Conservation (phyloP, 2,329 filamentous ascomycete genomes). For the Teratosphaeriaceae sp. region DNA sequence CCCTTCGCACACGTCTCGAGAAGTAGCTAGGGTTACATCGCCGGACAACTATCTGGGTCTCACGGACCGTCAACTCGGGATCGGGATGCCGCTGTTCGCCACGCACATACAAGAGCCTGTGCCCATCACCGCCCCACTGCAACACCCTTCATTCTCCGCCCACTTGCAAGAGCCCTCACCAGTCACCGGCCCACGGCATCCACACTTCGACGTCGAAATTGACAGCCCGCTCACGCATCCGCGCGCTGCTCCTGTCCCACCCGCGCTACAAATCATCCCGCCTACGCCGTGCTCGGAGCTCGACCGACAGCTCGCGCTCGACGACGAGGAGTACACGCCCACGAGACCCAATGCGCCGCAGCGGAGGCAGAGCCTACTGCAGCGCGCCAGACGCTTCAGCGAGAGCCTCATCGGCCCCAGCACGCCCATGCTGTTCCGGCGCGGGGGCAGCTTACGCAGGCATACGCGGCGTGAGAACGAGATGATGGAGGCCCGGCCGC, state of each 20-base stretch:
- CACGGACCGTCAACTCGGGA: neutral
- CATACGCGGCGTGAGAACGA: slow-evolving; percentile 11
- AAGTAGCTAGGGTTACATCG: no score
- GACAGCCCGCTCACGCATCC: slow-evolving; percentile 55
- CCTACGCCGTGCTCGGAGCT: slow-evolving; percentile 45
- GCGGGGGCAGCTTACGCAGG: slow-evolving; percentile 15
- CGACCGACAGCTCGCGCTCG: slow-evolving; percentile 32
- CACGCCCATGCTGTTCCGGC: slow-evolving; percentile 32
- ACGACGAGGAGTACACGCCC: neutral
- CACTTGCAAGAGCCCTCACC: neutral
- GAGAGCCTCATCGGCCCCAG: slow-evolving; percentile 35
- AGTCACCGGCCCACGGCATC: neutral
- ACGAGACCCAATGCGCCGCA: slow-evolving; percentile 16
- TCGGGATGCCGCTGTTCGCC: slow-evolving; percentile 7
- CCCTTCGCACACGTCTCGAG: neutral
- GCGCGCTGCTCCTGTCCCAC: slow-evolving; percentile 50
- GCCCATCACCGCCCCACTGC: neutral
- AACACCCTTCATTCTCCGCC: neutral
- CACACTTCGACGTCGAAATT: slow-evolving; percentile 9
- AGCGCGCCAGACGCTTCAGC: slow-evolving; percentile 41
- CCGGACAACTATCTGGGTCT: neutral
- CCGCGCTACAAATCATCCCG: slow-evolving; percentile 49
- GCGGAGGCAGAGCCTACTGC: slow-evolving; percentile 34
- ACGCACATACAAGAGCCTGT: slow-evolving; percentile 6
- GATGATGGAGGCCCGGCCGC: slow-evolving; percentile 20